A percentile compares a stretch with the other conserved stretches of the same genome.
Evolutionary conservation across 176 grass and related monocot species (phyloP).

Genomic region (Oropetium thomaeum): DNA sequence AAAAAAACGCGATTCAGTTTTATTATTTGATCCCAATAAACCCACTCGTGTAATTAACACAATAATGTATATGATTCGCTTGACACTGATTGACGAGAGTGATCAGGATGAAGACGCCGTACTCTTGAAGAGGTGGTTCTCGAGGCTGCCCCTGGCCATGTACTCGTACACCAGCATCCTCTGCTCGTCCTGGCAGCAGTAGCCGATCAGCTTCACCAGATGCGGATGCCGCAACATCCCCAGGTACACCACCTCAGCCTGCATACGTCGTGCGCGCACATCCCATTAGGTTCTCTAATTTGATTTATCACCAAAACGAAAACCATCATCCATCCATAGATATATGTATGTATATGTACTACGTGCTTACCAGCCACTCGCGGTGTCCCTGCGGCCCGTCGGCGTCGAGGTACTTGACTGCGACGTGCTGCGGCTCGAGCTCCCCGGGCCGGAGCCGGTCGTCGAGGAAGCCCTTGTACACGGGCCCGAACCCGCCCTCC

Average conservation of each 20-base stretch:
- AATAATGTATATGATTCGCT: too few relatives aligned
- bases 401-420: constrained; percentile 79
- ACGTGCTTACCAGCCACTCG: constrained; percentile 70
- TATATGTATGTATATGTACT: neutral
- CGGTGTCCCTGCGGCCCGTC: constrained; percentile 75
- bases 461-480: constrained; percentile 87
- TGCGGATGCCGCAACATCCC: constrained; percentile 74
- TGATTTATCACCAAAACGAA: neutral
- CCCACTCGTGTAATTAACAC: neutral
- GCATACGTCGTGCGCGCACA: neutral
- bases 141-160: constrained; percentile 71
- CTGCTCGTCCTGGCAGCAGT: constrained; percentile 78
- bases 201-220: constrained; percentile 82
- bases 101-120: neutral
- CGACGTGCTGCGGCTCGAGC: constrained; percentile 56
- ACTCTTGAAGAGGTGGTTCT: constrained; percentile 89
- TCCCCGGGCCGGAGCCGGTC: constrained; percentile 44
- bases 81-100: too few relatives aligned
- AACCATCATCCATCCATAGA: too few relatives aligned
- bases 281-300: too few relatives aligned
- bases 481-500: constrained; percentile 81
- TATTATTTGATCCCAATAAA: too few relatives aligned
- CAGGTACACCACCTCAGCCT: constrained; percentile 83
- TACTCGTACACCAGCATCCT: constrained; percentile 94
- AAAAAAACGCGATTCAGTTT: too few relatives aligned